Conservation (phyloP, 1,139 yeast species). For the Candida frijolesensis region DNA sequence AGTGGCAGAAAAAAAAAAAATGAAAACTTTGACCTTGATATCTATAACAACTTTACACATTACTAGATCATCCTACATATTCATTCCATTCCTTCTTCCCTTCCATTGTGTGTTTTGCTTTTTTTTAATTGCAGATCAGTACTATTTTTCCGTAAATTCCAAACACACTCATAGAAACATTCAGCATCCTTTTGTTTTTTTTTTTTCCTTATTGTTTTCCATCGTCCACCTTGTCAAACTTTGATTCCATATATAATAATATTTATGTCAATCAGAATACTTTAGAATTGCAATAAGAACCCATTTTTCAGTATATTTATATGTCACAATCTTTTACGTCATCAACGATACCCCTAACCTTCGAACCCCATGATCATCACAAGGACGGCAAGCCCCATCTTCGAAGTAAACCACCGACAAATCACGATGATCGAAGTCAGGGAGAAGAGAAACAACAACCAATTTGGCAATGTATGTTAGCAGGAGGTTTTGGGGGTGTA, state of each 20-base stretch:
- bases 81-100: not conserved
- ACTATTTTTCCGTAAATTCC: not conserved
- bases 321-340: constrained; percentile 41
- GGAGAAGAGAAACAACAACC: constrained; percentile 32
- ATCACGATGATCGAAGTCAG: not conserved
- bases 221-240: not conserved
- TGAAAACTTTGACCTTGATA: no score
- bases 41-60: not conserved
- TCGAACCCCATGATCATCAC: constrained; percentile 27
- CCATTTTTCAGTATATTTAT: constrained; percentile 11
- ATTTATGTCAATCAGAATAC: constrained; percentile 1
- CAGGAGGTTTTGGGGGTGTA: constrained; percentile 95
- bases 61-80: not conserved
- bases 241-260: not conserved
- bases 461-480: constrained; percentile 67
- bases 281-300: not conserved
- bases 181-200: not conserved
- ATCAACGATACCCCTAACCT: constrained; percentile 48
- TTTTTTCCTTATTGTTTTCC: not conserved
- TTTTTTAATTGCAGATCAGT: not conserved
- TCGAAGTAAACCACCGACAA: constrained; percentile 12
- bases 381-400: constrained; percentile 7
- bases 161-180: not conserved
- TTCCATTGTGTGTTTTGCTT: not conserved
- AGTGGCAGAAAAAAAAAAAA: not conserved